Evolutionary conservation across 352 stramenopile species (phyloP), one percentile per base, ranked within the genome.

Genomic region (Globisporangium acanthophoron): DNA sequence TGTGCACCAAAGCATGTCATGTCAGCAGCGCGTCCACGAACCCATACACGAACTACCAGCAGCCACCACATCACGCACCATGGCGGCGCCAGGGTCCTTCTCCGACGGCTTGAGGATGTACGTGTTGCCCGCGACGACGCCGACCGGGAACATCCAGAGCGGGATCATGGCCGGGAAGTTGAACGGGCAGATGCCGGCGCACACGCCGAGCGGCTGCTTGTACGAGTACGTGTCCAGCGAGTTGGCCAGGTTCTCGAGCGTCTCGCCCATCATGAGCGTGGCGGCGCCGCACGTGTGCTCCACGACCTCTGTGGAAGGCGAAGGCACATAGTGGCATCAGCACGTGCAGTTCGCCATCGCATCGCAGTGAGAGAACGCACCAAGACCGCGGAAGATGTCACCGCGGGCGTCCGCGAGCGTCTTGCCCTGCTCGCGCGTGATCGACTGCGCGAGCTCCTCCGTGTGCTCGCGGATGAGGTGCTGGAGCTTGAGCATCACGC

Each of bases 111-210:
- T 99, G 40, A 99, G 73, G 12, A 99, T 73, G 71, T 97, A 98
- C 11, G 96, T 98, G 79, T 99, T 99, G 37, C 97, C 97, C 16
- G 80, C 84, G 43, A 96, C 90, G 24, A 88, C 89, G 24, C 79
- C 85, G 11, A 94, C 82, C 29, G 89, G 87, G 70, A 96, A 87
- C 90, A 93, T 92, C 88, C 88, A 96, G 0, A 99, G 67, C 16
- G 96, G 94, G 64, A 99, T 98, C 96, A 99, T 99, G 47, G 92
- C 94, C 11, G 95, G 95, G 78, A 98, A 98, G 68, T 98, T 98
- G 70, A 98, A 98, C 11, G 92, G 93, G 54, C 87, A 96, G 67
- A 97, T 96, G 70, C 91, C 90, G 24, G 88, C 93, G 56, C 87
- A 96, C 6, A 98, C 91, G 39, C 97, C 96, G 7, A 99, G 76